Conservation (phyloP, 164 flowering plant genomes). For the Magnolia officinalis region DNA sequence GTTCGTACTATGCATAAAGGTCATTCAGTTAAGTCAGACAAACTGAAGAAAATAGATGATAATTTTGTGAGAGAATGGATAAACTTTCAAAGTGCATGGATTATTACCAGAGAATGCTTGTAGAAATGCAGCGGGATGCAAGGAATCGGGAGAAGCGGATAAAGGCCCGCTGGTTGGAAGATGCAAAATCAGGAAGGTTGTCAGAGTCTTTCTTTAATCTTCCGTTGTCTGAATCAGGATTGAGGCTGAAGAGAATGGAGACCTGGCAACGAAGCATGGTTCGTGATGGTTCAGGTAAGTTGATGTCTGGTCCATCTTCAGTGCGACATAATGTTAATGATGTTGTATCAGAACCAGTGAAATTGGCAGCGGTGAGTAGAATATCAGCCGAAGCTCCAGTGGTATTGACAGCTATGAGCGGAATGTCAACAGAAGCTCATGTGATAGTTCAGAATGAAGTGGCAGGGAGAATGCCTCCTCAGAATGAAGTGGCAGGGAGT, state of each 20-base stretch:
- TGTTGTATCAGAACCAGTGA: neutral
- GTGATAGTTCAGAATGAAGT: neutral
- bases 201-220: conserved; percentile 20
- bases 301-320: conserved; percentile 15
- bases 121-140: conserved; percentile 32
- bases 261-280: conserved; percentile 10
- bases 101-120: conserved; percentile 31
- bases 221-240: conserved; percentile 17
- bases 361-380: neutral
- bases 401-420: neutral
- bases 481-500: neutral
- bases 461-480: neutral
- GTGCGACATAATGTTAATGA: neutral
- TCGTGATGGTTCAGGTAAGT: conserved; percentile 7
- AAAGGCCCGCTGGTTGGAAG: conserved; percentile 30
- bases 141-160: conserved; percentile 26
- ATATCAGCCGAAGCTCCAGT: neutral
- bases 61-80: conserved; percentile 32
- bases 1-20: conserved; percentile 28
- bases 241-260: conserved; percentile 13
- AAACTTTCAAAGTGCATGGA: conserved; percentile 28
- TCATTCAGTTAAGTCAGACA: conserved; percentile 28
- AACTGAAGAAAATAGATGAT: conserved; percentile 37
- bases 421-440: neutral
- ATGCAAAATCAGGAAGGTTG: conserved; percentile 33